Percentiles rank a stretch among this genome's conserved stretches.
Conservation (phyloP, 2,329 filamentous ascomycete genomes). For the Blastomyces parvus region DNA sequence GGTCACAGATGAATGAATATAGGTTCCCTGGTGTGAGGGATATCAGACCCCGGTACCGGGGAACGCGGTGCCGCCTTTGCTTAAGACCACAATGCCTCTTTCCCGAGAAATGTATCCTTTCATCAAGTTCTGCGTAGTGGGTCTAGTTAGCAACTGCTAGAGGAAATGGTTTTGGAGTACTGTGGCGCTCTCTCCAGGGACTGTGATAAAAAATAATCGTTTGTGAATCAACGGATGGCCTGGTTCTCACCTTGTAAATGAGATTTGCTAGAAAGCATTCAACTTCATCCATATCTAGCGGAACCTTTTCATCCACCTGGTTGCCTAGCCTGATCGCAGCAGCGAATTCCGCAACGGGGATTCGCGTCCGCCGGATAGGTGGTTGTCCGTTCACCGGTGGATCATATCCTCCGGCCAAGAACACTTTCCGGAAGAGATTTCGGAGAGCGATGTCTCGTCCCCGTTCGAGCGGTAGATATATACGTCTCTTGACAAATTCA, state of each 20-base stretch:
- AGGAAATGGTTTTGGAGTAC: background rate
- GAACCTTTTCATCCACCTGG: constrained; percentile 42
- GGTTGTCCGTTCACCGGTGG: constrained; percentile 60
- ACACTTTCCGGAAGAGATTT: constrained; percentile 87
- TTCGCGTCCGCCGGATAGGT: constrained; percentile 56
- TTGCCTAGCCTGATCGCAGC: constrained; percentile 71
- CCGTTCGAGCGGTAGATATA: constrained; percentile 89
- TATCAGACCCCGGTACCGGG: constrained; percentile 66
- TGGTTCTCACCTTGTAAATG: constrained; percentile 76
- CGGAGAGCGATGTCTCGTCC: constrained; percentile 84
- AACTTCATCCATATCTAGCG: constrained; percentile 79
- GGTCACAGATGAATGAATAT: too few relatives aligned
- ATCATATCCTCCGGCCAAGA: constrained; percentile 72
- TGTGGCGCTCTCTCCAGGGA: background rate
- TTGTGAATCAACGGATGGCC: constrained; percentile 12
- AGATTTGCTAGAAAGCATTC: constrained; percentile 92
- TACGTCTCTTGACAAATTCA: constrained; percentile 85
- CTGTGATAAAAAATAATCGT: background rate
- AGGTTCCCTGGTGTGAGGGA: background rate
- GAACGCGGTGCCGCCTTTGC: constrained; percentile 77
- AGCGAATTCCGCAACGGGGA: constrained; percentile 74
- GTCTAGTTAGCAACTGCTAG: constrained; percentile 14
- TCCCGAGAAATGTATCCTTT: constrained; percentile 97
- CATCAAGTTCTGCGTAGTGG: constrained; percentile 64
- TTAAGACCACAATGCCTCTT: constrained; percentile 79